Conservation (phyloP, 345 rosid species). For the Camelina neglecta region DNA sequence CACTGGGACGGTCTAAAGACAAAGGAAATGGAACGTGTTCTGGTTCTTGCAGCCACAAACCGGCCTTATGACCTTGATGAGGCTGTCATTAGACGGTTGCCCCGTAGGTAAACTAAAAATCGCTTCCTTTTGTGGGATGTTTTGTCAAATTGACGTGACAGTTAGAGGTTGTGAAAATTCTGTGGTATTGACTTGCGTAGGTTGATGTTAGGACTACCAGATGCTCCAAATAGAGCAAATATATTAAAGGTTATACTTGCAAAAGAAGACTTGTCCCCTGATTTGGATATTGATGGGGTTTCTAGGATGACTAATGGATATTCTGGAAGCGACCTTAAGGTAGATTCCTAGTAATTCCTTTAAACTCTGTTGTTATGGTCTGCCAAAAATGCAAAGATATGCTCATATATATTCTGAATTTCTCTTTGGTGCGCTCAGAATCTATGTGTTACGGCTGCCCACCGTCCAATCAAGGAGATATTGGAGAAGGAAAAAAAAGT, state of each 20-base stretch:
- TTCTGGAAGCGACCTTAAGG: constrained; percentile 96
- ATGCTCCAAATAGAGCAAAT: constrained; percentile 80
- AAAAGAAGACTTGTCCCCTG: constrained; percentile 78
- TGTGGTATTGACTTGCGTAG: constrained; percentile 47
- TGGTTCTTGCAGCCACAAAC: constrained; percentile 96
- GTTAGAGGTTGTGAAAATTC: background rate
- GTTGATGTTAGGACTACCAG: constrained; percentile 91
- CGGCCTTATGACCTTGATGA: constrained; percentile 97
- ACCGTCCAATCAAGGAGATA: constrained; percentile 85
- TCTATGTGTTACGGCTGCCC: constrained; percentile 84
- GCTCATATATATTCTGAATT: background rate
- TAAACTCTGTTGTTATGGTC: background rate
- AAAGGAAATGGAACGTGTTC: constrained; percentile 81
- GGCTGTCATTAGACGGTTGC: constrained; percentile 92
- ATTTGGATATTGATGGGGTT: constrained; percentile 69
- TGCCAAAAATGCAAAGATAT: constrained; percentile 2
- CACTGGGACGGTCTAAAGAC: constrained; percentile 92
- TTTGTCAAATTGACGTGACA: constrained; percentile 7
- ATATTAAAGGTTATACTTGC: constrained; percentile 80
- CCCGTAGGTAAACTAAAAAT: constrained; percentile 59
- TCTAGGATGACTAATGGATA: constrained; percentile 88
- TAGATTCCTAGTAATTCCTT: constrained; percentile 30
- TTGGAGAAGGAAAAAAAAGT: constrained; percentile 84
- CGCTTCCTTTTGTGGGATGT: constrained; percentile 7
- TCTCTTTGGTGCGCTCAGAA: constrained; percentile 26